Percentiles rank a stretch among this genome's conserved stretches.
Evolutionary conservation across 2,329 filamentous ascomycete species (phyloP).

Genomic region (Fusarium sp.): DNA sequence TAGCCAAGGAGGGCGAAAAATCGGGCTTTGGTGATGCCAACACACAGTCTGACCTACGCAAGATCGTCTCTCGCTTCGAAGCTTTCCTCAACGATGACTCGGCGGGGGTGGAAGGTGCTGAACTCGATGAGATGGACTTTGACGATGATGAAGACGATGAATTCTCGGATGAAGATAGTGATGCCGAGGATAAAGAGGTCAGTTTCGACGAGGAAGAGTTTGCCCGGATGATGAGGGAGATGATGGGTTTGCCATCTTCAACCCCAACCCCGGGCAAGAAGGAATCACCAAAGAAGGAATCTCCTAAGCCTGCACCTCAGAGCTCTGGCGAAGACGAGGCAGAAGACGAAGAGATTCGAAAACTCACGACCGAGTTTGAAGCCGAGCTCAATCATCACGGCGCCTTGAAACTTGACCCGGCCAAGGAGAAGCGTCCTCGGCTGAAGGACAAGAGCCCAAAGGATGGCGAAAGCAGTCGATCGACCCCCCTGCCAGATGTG

Average conservation of each 20-base stretch:
- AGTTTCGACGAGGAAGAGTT: constrained; percentile 88
- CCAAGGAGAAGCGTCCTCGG: constrained; percentile 44
- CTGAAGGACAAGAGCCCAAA: constrained; percentile 43
- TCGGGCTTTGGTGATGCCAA: constrained; percentile 69
- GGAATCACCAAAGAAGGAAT: constrained; percentile 4
- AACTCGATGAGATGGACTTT: constrained; percentile 73
- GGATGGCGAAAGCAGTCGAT: constrained; percentile 19
- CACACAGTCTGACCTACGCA: constrained; percentile 78
- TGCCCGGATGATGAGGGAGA: constrained; percentile 85
- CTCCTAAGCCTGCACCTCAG: background rate
- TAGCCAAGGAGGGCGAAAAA: constrained; percentile 47
- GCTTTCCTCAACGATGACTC: constrained; percentile 86
- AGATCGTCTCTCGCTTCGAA: constrained; percentile 94
- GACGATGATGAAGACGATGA: constrained; percentile 64
- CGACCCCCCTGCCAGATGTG: constrained; percentile 37
- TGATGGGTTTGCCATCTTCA: constrained; percentile 72
- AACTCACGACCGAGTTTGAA: constrained; percentile 74
- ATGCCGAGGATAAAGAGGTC: constrained; percentile 75
- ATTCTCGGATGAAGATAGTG: constrained; percentile 63
- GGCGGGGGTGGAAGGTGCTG: constrained; percentile 80
- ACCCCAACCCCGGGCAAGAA: background rate
- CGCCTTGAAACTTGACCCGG: constrained; percentile 64
- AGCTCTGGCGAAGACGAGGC: constrained; percentile 51
- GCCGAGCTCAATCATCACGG: constrained; percentile 73
- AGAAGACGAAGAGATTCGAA: constrained; percentile 68